Base-by-base conservation (phyloP, 2,329 filamentous ascomycete species). In the Magnaporthiopsis incrustans region DNA sequence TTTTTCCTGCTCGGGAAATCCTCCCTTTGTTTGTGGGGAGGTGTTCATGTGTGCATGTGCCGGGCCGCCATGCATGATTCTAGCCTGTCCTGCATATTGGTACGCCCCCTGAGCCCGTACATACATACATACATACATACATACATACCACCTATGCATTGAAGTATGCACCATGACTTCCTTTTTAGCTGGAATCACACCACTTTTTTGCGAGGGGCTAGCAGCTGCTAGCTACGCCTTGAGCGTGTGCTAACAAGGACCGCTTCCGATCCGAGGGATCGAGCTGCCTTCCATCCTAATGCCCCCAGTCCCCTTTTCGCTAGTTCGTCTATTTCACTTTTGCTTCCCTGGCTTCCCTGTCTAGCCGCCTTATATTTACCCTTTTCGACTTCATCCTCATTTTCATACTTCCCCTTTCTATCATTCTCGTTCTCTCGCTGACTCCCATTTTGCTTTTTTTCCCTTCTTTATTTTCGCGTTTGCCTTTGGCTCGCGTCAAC, bases 381-480 rank as follows among this genome's bases (percentile, higher is more conserved):
- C 30, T 22, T 58, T 58, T 58, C 30, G 26, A 12, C 12, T 14
- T 58, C 57, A 26, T 57, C 53, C 56, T 62, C 44, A 1, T 62
- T 58, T 64, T 66, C 27, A 10, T 35, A 10, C 32, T 35, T 56
- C 8, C 18, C 38, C 33, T 65, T 65, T 63, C 38, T 65, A 65
- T 62, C 56, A 63, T 27, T 35, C 65, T 64, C 66, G 60, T 66
- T 64, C 44, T 30, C 30, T 30, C 30, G 30, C 2, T 30, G 4
- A 4, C 7, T 30, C 30, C 30, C 4, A 30, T 30, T 30, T 30
- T 30, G 30, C 30, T 30, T 30, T 53, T 22, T 22, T 58, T 61
- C 65, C 67, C 65, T 50, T 57, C 33, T 66, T 69, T 60, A 61
- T 67, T 64, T 35, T 66, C 64, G 56, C n/a, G 15, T 44, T 44